Evolutionary conservation across 2,329 filamentous ascomycete genomes (phyloP).

Genomic region (Cytospora leucostoma): DNA sequence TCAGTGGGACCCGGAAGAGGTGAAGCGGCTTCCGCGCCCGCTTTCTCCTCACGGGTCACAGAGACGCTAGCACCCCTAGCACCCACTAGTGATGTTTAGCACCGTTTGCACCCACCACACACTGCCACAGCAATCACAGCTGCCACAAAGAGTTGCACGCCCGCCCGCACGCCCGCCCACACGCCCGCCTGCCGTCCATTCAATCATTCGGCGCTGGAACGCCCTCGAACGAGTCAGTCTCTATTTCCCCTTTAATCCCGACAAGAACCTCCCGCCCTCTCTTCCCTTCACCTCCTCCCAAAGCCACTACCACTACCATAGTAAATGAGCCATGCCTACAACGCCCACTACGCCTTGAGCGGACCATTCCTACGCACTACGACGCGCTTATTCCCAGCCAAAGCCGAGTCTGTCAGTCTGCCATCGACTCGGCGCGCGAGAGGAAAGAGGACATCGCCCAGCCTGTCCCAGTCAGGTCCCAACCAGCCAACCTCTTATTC

Average conservation of each 20-base stretch:
- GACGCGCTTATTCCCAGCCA: slow-evolving; percentile 19
- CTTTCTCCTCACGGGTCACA: background rate
- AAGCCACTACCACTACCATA: background rate
- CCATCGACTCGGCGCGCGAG: background rate
- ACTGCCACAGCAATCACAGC: too few relatives aligned
- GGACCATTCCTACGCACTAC: background rate
- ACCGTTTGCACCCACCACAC: too few relatives aligned
- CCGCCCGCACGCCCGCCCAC: too few relatives aligned
- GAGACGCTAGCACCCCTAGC: background rate
- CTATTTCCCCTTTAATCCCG: slow-evolving; percentile 1
- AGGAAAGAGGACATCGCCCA: background rate
- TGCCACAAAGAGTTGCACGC: too few relatives aligned
- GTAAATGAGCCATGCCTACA: too few relatives aligned
- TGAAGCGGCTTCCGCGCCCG: background rate
- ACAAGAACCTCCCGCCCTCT: background rate
- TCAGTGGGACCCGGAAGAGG: background rate
- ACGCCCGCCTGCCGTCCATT: too few relatives aligned
- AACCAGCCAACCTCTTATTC: slow-evolving; percentile 22
- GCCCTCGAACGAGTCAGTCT: background rate
- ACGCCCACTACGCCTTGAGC: background rate
- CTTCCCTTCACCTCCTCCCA: background rate
- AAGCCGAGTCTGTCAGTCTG: background rate
- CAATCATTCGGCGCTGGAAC: too few relatives aligned
- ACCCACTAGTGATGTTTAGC: background rate
- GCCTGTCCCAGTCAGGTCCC: background rate